Base-by-base conservation (phyloP, 2,329 filamentous ascomycete genomes). In the Calonectria montana region DNA sequence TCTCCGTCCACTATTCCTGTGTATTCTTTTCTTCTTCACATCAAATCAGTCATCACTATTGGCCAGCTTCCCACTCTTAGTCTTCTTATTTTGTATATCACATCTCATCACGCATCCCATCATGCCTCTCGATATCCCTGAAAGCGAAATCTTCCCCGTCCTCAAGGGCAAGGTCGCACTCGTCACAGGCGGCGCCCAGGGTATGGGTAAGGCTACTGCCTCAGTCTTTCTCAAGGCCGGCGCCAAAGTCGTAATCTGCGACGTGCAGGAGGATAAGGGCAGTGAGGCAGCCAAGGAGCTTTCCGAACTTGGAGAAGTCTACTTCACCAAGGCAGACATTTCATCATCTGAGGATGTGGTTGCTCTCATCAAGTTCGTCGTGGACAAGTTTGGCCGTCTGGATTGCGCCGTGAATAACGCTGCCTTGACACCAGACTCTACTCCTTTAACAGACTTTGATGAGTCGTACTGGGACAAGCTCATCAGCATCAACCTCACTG, bases 161-260 rank as follows among this genome's bases (percentile, higher is more conserved):
- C 70, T 75, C n/a, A 71, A 74, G 65, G 70, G 55, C 67, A 82
- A 79, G 23, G 80, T 80, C 4, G 81, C 80, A 45, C 74, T 82
- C 31, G 77, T 82, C 41, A 82, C 81, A 13, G 81, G 81, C 23
- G 81, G 74, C 37, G 81, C 78, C 4, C 79, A 80, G 63, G 81
- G 81, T 9, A 77, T 82, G 63, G 81, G 82, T 48, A 80, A 77
- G 65, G 76, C 73, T 65, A 82, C 81, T 16, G 80, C 80, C 31
- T 74, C 75, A 29, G 78, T 76, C 39, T 82, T 81, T 69, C 76
- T 82, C 41, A 75, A 76, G 18, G 78, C 80, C 9, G 81, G 81
- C 35, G 81, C 80, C 29, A 81, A 79, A 67, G 80, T 82, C 12
- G 79, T 80, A 35, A 75, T 82, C 69, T 81, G 80, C 72, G 81